phyloP scores from a whole-genome alignment of 2,329 filamentous ascomycete species.

The Aspergillus sp. region DNA sequence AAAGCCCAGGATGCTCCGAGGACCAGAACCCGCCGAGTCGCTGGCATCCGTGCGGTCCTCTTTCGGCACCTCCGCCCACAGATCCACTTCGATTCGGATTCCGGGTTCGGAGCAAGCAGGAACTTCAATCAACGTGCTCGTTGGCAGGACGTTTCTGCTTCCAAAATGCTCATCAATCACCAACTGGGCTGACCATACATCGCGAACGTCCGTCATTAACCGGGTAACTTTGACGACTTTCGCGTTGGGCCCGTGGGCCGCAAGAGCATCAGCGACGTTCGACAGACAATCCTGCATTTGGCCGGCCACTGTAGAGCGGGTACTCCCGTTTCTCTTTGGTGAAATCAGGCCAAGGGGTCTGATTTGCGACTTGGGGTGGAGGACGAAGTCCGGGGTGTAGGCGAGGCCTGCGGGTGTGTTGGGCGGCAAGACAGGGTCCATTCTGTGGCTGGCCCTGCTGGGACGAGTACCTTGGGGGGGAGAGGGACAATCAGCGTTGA shows the following conservation, averaged over 20 bases:
- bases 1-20: neutral
- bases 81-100: neutral
- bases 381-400: neutral
- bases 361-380: neutral
- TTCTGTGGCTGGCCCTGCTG: too few species aligned
- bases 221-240: neutral
- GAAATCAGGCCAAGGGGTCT: neutral
- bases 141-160: neutral
- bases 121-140: neutral
- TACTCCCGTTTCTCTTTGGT: neutral
- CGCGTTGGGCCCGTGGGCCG: neutral
- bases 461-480: too few species aligned
- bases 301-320: neutral
- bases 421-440: neutral
- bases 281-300: neutral
- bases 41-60: too few species aligned
- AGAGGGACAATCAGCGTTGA: too few species aligned
- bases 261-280: neutral
- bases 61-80: neutral
- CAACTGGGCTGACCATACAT: neutral
- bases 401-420: neutral
- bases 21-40: neutral
- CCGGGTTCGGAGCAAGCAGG: neutral
- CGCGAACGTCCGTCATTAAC: neutral
- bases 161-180: neutral